A percentile compares a stretch with the other conserved stretches of the same genome.
phyloP scores from a whole-genome alignment of 2,329 filamentous ascomycete species.

The Aulographum hederae region DNA sequence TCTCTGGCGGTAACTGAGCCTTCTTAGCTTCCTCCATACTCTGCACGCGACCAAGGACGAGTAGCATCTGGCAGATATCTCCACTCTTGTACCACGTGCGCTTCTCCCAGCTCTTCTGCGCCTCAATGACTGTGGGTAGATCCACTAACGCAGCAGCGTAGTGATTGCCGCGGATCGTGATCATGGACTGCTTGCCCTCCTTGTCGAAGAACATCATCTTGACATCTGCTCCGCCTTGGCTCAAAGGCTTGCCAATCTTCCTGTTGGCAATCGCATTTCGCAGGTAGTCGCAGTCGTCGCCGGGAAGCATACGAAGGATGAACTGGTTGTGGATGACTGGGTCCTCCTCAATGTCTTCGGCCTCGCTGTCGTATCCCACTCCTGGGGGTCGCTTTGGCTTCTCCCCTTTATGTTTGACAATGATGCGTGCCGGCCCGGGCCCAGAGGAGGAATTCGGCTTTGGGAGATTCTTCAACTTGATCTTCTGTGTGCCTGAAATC shows the following conservation, averaged over 20 bases:
- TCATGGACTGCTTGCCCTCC: conserved; percentile 54
- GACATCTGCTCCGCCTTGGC: conserved; percentile 57
- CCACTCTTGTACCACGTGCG: conserved; percentile 77
- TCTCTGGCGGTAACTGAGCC: conserved; percentile 48
- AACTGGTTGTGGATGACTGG: conserved; percentile 82
- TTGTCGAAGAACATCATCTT: conserved; percentile 60
- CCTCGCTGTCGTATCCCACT: conserved; percentile 91
- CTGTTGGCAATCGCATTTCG: conserved; percentile 57
- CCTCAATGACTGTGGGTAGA: conserved; percentile 71
- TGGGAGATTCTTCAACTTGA: conserved; percentile 15
- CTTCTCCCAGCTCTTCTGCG: conserved; percentile 86
- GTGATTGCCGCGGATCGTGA: conserved; percentile 48
- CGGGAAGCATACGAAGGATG: conserved; percentile 72
- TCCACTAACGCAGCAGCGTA: conserved; percentile 72
- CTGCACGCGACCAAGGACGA: conserved; percentile 52
- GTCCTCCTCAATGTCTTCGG: conserved; percentile 74
- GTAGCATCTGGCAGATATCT: conserved; percentile 76
- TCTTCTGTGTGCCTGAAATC: conserved; percentile 6
- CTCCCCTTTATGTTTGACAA: conserved; percentile 30
- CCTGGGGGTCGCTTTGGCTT: conserved; percentile 53
- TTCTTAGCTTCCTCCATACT: conserved; percentile 31
- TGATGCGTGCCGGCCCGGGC: conserved; percentile 5
- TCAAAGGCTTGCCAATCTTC: conserved; percentile 49
- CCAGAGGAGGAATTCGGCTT: conserved; percentile 8
- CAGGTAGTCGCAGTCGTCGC: conserved; percentile 71